Evolutionary conservation across 2,329 filamentous ascomycete genomes (phyloP), one percentile per base, ranked within the genome.

Genomic region (Aureobasidium sp.): DNA sequence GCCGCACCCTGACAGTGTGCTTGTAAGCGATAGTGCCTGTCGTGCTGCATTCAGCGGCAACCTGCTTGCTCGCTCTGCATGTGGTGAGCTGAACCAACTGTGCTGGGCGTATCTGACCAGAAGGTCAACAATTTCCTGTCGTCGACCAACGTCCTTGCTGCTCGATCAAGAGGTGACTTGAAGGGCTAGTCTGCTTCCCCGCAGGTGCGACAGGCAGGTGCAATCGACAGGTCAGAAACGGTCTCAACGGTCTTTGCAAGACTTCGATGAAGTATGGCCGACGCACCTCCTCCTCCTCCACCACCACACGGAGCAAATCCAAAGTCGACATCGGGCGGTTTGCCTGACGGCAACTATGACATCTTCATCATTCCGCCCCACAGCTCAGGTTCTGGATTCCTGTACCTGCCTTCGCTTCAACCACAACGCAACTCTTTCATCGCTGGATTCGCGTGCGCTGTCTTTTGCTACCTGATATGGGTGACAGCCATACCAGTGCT

Each of bases 281-380:
- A 53, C 27, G 17, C 23, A 37, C 39, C 59, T 5, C 91, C 91
- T 66, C 91, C 90, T 67, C 90, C 89, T 67, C 91, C 89, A 67
- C 91, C 91, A 72, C 91, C 90, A 66, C 91, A 96, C 77, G 91
- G 91, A 75, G 82, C 86, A 71, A 87, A 86, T 67, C 89, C 90
- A 55, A 87, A 87, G 73, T 81, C 84, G 57, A 81, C 84, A 41
- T 72, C 74, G n/a, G 79, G 80, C 29, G 88, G 89, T 62, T 79
- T 97, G 52, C 93, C 93, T 2, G 82, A 89, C 1, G 92, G 93
- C 61, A 95, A 94, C 73, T 97, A 96, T 76, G 93, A 97, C 78
- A 96, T 97, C 72, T 97, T 97, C 78, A 88, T 97, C 73, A 92
- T 97, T 70, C 93, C 93, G 8, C 90, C 92, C 51, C 91, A 96